Evolutionary conservation across 169 alveolate genomes (phyloP).

Genomic region (Amoebophrya sp.): DNA sequence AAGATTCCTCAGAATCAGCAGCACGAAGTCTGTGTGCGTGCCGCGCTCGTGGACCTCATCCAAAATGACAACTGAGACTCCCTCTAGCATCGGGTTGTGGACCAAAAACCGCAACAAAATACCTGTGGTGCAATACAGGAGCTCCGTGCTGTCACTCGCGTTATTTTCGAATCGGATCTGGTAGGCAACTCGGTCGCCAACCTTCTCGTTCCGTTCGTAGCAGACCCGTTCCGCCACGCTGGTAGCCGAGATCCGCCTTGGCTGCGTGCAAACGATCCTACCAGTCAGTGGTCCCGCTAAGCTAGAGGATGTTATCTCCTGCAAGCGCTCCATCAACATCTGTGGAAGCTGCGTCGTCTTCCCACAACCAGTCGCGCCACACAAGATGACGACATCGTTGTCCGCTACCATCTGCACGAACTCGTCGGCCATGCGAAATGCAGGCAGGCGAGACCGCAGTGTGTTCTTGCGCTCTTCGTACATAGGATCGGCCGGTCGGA

Average conservation of each 20-base stretch:
- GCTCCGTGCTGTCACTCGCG: neutral
- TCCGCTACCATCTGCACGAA: neutral
- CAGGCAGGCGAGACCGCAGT: neutral
- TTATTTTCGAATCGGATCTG: neutral
- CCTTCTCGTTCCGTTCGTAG: neutral
- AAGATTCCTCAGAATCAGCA: neutral
- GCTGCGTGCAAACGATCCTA: constrained; percentile 13
- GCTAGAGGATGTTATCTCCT: neutral
- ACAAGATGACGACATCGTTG: neutral
- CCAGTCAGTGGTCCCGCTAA: neutral
- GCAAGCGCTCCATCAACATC: neutral
- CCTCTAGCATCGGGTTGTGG: neutral
- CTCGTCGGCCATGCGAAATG: neutral
- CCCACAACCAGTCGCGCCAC: constrained; percentile 20
- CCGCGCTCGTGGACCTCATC: neutral
- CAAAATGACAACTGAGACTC: neutral
- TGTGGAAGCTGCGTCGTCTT: constrained; percentile 3
- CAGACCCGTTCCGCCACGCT: neutral
- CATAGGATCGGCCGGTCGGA: neutral
- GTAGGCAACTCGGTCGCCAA: neutral
- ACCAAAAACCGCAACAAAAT: neutral
- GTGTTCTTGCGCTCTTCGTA: neutral
- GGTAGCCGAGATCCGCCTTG: neutral
- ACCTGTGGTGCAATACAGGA: neutral
- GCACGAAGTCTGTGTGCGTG: neutral